These are phyloP conservation scores for Raphidocelis subcapitata DNA, from an alignment of 139 green algal species.

Conservation along the genomic window DNA sequence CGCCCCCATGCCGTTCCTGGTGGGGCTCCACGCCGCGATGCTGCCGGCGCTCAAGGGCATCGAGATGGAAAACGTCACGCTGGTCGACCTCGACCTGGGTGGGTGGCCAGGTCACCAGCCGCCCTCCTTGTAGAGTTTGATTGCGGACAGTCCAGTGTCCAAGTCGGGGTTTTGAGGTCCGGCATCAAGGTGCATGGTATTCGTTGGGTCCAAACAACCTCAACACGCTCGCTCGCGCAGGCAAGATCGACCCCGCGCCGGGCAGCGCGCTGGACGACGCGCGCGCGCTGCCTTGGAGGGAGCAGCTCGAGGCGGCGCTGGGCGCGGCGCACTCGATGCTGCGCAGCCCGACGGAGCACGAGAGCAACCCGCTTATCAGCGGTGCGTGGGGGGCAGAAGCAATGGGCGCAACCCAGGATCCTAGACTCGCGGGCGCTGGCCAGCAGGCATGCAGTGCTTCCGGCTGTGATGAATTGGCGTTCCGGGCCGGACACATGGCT, in stretches of 20 bases:
- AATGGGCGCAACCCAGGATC: conserved; percentile 3
- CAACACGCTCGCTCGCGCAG: background rate
- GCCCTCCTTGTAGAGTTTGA: too few relatives aligned
- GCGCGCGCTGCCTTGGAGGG: conserved; percentile 51
- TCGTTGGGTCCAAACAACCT: too few relatives aligned
- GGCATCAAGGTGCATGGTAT: too few relatives aligned
- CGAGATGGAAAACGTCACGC: conserved; percentile 59
- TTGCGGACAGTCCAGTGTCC: background rate
- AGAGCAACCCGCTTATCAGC: conserved; percentile 66
- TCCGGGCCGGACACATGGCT: too few relatives aligned
- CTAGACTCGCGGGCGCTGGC: background rate
- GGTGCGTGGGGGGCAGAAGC: conserved; percentile 12
- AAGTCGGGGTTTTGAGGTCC: too few relatives aligned
- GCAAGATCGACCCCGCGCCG: conserved; percentile 36
- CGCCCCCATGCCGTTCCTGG: conserved; percentile 82
- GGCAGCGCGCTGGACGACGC: conserved; percentile 57
- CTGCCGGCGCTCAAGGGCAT: conserved; percentile 52
- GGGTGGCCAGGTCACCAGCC: too few relatives aligned
- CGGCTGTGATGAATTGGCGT: too few relatives aligned
- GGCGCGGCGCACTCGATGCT: conserved; percentile 43
- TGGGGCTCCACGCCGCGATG: conserved; percentile 64
- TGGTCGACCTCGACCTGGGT: conserved; percentile 65
- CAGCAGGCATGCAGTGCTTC: background rate
- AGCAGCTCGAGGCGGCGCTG: conserved; percentile 53
- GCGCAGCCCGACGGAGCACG: conserved; percentile 70